Evolutionary conservation across 83 land plant genomes (phyloP), one percentile per base, ranked within the genome.

Genomic region (Diphasiastrum complanatum): DNA sequence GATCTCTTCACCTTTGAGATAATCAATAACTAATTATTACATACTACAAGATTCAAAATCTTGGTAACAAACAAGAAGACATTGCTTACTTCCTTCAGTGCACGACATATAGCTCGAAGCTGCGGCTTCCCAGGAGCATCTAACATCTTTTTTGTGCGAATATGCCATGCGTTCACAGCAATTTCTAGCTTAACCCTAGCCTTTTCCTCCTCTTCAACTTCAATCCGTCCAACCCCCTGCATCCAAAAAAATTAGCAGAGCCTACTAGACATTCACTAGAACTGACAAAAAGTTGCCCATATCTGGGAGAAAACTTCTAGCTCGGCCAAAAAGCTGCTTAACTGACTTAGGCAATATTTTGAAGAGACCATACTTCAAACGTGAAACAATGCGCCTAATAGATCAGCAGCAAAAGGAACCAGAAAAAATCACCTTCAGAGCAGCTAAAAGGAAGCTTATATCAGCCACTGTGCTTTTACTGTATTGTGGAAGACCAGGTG

Each of bases 151-250:
- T 24, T 62, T 20, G 73, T 60, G 10, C 67, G 72, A 53, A 41
- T 68, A 23, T 73, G 73, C 76, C 76, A 73, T 12, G 76, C 76
- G 52, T 67, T 67, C 18, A 51, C 65, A 47, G 61, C 53, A 11
- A 74, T 51, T 6, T 66, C 77, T 23, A 51, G 37, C 58, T 63
- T 71, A 40, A 74, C 51, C 59, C 43, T 48, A 16, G 16, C 11
- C 20, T 48, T 33, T 30, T 23, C 72, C 30, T 74, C 74, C 2
- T 33, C 61, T 8, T 47, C 45, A 45, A 74, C 67, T 34, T 67
- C 65, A 48, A 74, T 60, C 37, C 47, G 41, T 60, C 60, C 68
- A 6, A 61, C 72, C 40, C 66, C 75, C 77, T 73, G 65, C 61
- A 35, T n/a, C n/a, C n/a, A n/a, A n/a, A n/a, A n/a, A n/a, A n/a